Evolutionary conservation across 2,329 filamentous ascomycete species (phyloP).

Genomic region (Aspergillus pseudonomiae): DNA sequence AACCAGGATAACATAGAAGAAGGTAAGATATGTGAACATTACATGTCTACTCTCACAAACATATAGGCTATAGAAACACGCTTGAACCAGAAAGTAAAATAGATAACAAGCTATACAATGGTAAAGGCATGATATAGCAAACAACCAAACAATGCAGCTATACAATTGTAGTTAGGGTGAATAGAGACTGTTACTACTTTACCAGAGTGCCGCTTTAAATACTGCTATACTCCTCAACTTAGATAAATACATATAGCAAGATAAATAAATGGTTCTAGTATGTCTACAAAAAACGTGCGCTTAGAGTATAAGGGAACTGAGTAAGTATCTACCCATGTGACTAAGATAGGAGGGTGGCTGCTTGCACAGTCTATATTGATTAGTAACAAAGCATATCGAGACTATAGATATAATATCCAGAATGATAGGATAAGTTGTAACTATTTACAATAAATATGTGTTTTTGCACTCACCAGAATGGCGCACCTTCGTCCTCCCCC

Average conservation of each 20-base stretch:
- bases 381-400: neutral
- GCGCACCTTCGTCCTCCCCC: too few relatives aligned
- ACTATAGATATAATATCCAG: neutral
- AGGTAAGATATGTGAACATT: neutral
- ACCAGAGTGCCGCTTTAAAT: neutral
- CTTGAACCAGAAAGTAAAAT: neutral
- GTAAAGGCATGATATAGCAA: neutral
- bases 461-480: too few relatives aligned
- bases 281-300: neutral
- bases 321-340: neutral
- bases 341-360: neutral
- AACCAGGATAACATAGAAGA: neutral
- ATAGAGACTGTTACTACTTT: neutral
- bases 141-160: neutral
- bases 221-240: neutral
- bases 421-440: neutral
- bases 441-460: neutral
- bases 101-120: neutral
- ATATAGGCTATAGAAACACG: neutral
- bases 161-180: neutral
- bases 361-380: neutral
- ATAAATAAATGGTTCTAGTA: neutral
- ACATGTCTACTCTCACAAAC: neutral
- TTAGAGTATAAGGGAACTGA: neutral
- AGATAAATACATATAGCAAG: neutral